phyloP scores from a whole-genome alignment of 768 basidiomycete species.

The Naganishia friedmannii region DNA sequence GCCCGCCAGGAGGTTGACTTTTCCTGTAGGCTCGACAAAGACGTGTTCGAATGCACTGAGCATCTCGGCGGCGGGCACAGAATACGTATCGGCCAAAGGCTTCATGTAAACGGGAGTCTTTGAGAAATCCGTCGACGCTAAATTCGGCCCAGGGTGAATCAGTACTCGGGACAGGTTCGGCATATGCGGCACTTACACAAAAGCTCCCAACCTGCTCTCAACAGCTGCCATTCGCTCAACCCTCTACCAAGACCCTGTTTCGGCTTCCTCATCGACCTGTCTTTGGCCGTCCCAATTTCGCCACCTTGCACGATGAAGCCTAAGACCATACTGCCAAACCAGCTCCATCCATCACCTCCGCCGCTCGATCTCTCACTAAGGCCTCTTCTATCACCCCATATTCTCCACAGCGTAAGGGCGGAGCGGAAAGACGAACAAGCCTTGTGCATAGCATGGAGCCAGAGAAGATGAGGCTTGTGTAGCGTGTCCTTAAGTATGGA shows the following conservation, averaged over 20 bases:
- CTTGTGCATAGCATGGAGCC: constrained; percentile 60
- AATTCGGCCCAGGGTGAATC: not conserved
- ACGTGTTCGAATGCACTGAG: constrained; percentile 54
- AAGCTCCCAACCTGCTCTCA: constrained; percentile 79
- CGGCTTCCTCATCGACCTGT: constrained; percentile 44
- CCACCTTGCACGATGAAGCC: constrained; percentile 62
- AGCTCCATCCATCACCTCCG: constrained; percentile 55
- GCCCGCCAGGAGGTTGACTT: constrained; percentile 70
- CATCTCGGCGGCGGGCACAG: constrained; percentile 41
- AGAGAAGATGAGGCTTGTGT: constrained; percentile 56
- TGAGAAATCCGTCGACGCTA: constrained; percentile 71
- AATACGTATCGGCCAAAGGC: constrained; percentile 47
- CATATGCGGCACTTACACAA: constrained; percentile 59
- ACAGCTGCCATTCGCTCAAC: constrained; percentile 83
- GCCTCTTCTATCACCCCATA: constrained; percentile 88
- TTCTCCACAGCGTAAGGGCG: constrained; percentile 71
- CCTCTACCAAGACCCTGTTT: constrained; percentile 70
- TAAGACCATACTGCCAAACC: constrained; percentile 61
- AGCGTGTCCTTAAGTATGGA: constrained; percentile 59
- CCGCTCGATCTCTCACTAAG: constrained; percentile 35
- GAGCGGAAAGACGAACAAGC: constrained; percentile 61
- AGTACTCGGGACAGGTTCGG: not conserved
- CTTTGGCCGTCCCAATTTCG: constrained; percentile 54
- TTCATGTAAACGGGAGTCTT: constrained; percentile 62
- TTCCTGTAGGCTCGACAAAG: constrained; percentile 75